Evolutionary conservation across 257 asterid genomes (phyloP), one percentile per base, ranked within the genome.

Genomic region (Linaria vulgaris): DNA sequence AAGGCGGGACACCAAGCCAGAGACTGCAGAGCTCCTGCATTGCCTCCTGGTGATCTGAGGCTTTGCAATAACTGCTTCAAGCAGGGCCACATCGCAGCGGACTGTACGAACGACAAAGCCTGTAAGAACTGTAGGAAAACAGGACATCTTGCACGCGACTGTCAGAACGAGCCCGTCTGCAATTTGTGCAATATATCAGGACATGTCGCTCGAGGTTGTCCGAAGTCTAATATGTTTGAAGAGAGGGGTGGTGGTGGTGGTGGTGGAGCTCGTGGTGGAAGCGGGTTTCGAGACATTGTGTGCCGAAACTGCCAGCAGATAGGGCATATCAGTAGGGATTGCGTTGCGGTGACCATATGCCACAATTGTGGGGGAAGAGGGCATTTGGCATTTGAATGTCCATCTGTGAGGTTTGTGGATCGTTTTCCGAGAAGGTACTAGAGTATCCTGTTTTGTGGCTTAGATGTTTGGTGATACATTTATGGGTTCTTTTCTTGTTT

Each of bases 281-380:
- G 62, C 56, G 77, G 72, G 16, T 76, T 58, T 24, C 61, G 90
- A 58, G 96, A 85, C 69, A 72, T 90, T 47, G 82, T 85, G 13
- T 87, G 97, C 53, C 72, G 91, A 53, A 88, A 64, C 79, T 87
- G 97, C 83, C 86, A 80, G 79, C 97, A 87, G 80, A 78, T 81
- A 9, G 97, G 95, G 19, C 97, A 89, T 74, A 78, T 85, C 79
- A 87, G 96, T 59, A 69, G 94, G 73, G 97, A 90, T 63, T 90
- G 96, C 73, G 68, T 82, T 53, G 45, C 79, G 1, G 72, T 83
- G 70, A 70, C 83, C 60, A 80, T 90, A 27, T 90, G 97, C 69
- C 95, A 83, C 74, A 90, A 90, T 80, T 90, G 97, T 43, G 96
- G 97, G 14, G 97, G 97, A 14, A 76, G 96, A 66, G 97, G 97